A percentile compares a stretch with the other conserved stretches of the same genome.
Evolutionary conservation across 2,329 filamentous ascomycete genomes (phyloP).

Genomic region (Dendryphion nanum): DNA sequence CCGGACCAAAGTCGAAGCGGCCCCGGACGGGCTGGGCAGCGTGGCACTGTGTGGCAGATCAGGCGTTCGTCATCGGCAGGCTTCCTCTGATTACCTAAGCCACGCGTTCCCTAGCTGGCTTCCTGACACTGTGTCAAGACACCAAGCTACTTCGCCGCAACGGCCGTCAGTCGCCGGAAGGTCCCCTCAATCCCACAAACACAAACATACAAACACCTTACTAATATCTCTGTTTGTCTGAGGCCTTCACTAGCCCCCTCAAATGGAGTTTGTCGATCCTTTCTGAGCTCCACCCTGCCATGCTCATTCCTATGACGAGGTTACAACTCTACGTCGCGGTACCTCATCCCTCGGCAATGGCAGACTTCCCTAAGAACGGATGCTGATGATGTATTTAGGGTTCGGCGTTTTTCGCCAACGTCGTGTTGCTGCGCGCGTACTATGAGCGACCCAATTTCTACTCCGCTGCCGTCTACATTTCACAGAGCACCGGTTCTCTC

Average conservation of each 20-base stretch:
- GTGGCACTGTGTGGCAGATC: too few relatives aligned
- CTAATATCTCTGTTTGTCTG: too few relatives aligned
- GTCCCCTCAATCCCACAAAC: too few relatives aligned
- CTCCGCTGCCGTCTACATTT: constrained; percentile 93
- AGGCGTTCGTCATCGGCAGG: too few relatives aligned
- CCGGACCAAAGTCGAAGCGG: too few relatives aligned
- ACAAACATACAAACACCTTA: too few relatives aligned
- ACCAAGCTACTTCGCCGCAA: neutral
- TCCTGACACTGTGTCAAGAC: constrained; percentile 1
- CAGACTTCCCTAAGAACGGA: neutral
- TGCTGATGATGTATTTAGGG: constrained; percentile 36
- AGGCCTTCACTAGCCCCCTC: neutral
- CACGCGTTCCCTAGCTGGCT: neutral
- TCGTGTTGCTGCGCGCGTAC: constrained; percentile 85
- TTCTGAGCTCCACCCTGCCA: neutral
- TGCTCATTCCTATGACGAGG: constrained; percentile 25
- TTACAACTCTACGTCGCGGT: constrained; percentile 36
- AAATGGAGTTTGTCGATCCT: neutral
- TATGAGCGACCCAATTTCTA: constrained; percentile 98
- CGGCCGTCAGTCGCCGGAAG: neutral
- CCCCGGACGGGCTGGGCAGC: too few relatives aligned
- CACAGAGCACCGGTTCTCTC: constrained; percentile 92
- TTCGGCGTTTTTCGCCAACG: constrained; percentile 79
- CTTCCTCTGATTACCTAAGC: too few relatives aligned
- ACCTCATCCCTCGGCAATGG: constrained; percentile 5